These are phyloP conservation scores for Penicillium verhagenii DNA, from an alignment of 495 filamentous ascomycete genomes.

Conservation along the genomic window DNA sequence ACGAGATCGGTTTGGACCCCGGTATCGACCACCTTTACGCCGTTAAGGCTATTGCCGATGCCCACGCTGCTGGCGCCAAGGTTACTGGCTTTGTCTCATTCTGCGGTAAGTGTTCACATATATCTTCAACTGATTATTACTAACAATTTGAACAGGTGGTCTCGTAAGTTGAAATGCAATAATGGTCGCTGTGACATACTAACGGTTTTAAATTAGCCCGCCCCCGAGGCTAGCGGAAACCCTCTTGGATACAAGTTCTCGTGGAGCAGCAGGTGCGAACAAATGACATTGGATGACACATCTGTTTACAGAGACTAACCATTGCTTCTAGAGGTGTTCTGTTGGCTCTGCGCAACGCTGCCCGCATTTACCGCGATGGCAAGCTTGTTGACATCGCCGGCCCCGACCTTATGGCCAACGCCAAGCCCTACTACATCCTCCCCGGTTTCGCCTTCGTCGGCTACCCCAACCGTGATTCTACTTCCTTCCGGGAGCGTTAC, in stretches of 20 bases:
- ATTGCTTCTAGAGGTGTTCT: conserved; percentile 70
- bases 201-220: conserved; percentile 48
- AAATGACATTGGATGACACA: background rate
- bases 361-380: conserved; percentile 78
- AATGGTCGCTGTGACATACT: background rate
- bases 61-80: conserved; percentile 80
- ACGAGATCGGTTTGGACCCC: conserved; percentile 81
- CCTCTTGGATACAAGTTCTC: conserved; percentile 97
- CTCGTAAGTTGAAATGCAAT: background rate
- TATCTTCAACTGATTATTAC: background rate
- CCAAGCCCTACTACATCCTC: conserved; percentile 91
- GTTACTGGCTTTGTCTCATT: conserved; percentile 79
- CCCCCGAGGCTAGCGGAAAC: conserved; percentile 83
- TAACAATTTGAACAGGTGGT: background rate
- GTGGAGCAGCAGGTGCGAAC: conserved; percentile 55
- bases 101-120: conserved; percentile 64
- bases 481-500: conserved; percentile 82
- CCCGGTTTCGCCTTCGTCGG: conserved; percentile 86
- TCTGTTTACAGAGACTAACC: conserved; percentile 41
- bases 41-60: conserved; percentile 80
- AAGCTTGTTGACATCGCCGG: conserved; percentile 60
- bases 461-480: conserved; percentile 92
- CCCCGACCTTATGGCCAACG: conserved; percentile 76
- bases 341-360: conserved; percentile 81
- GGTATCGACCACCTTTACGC: conserved; percentile 54